Evolutionary conservation across 352 stramenopile genomes (phyloP).

Genomic region (Thalassiosira exigua): DNA sequence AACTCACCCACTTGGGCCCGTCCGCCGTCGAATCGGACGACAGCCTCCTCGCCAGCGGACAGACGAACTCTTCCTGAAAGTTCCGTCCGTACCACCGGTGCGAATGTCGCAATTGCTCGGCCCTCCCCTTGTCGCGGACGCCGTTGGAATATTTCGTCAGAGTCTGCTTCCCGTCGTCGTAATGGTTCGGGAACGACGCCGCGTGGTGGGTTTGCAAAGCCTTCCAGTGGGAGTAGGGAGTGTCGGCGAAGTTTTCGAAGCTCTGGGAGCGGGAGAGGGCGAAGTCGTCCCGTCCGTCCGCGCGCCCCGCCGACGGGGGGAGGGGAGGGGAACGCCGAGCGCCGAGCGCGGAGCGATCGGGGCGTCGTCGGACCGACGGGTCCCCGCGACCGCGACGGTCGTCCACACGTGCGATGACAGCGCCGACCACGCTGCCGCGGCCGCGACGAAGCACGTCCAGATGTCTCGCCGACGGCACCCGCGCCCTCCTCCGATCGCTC

Average conservation of each 20-base stretch:
- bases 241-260: slow-evolving; percentile 41
- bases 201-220: slow-evolving; percentile 34
- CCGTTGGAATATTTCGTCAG: slow-evolving; percentile 46
- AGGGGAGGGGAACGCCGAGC: no score
- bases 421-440: no score
- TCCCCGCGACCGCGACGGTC: no score
- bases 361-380: no score
- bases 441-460: no score
- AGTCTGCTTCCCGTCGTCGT: slow-evolving; percentile 8
- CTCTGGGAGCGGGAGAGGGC: no score
- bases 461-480: no score
- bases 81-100: slow-evolving; percentile 39
- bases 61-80: slow-evolving; percentile 55
- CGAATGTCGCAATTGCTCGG: background rate
- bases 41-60: slow-evolving; percentile 38
- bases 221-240: slow-evolving; percentile 35
- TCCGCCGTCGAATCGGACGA: slow-evolving; percentile 55
- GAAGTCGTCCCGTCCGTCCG: no score
- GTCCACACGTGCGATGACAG: no score
- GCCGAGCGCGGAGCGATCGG: no score
- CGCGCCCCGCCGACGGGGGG: no score
- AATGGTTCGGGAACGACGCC: slow-evolving; percentile 43
- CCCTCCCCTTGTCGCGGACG: slow-evolving; percentile 34
- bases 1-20: slow-evolving; percentile 52
- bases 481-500: no score